phyloP scores from a whole-genome alignment of 306 rosid genomes.

The Delonix regia region DNA sequence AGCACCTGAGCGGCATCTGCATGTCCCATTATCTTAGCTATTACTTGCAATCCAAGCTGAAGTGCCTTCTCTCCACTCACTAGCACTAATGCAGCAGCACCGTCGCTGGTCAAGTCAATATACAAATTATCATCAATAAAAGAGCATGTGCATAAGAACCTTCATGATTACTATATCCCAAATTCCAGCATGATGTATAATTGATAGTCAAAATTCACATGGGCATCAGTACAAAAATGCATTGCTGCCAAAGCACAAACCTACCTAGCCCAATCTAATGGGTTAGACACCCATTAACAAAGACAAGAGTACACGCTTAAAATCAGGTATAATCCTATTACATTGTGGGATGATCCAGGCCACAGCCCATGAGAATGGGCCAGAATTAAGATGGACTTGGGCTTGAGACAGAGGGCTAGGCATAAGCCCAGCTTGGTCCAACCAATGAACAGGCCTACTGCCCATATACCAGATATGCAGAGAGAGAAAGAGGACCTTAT shows the following conservation, averaged over 20 bases:
- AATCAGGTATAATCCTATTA: neutral
- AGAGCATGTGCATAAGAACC: conserved; percentile 29
- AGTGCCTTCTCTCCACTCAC: conserved; percentile 87
- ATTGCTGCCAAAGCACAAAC: neutral
- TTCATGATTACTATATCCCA: conserved; percentile 1
- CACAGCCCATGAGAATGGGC: neutral
- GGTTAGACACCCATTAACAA: neutral
- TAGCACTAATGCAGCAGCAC: conserved; percentile 93
- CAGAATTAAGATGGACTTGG: neutral
- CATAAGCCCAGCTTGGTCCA: neutral
- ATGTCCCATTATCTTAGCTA: conserved; percentile 85
- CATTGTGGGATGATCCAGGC: neutral
- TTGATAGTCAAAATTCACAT: conserved; percentile 14
- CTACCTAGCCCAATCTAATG: neutral
- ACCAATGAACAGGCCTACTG: neutral
- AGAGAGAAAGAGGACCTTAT: conserved; percentile 56
- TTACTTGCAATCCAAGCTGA: conserved; percentile 79
- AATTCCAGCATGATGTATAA: conserved; percentile 17
- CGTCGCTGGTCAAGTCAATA: conserved; percentile 66
- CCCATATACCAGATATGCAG: neutral
- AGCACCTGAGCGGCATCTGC: conserved; percentile 95
- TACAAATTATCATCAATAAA: conserved; percentile 37
- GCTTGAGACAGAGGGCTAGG: neutral
- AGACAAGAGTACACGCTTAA: neutral
- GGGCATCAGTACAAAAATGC: neutral